Base-by-base conservation (phyloP, 371 early-diverging fungal genomes). In the Syncephalastrum monosporum region DNA sequence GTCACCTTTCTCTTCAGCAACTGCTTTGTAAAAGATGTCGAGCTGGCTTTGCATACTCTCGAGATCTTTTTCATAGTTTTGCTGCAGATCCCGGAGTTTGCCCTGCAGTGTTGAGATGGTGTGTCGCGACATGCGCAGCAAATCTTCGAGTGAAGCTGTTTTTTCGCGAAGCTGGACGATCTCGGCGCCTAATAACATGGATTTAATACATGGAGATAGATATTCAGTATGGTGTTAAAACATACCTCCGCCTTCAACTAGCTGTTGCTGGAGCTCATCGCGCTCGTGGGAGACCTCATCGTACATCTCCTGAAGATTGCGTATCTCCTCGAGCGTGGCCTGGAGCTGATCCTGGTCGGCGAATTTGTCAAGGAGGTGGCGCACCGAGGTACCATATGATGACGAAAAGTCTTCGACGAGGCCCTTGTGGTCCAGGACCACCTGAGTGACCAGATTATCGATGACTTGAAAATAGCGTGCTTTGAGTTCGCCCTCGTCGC, bases 341-440 rank as follows among this genome's bases (percentile, higher is more conserved):
- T 80, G 72, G 6, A 92, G 66, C 57, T 90, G 85, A 69, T 93
- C 93, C 64, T 90, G 88, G 50, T 91, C 89, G 2, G 88, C 91
- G 58, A 93, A 86, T 62, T 87, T 90, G 60, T 82, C 81, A n/a
- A 94, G 75, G 27, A 94, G 74, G 29, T 86, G 82, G 17, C 83
- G 83, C 17, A 94, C 91, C 5, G 88, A 86, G 2, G 90, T 82
- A 12, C 88, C 79, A 64, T 81, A 85, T 2, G 73, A 63, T 5
- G 68, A 50, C 3, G 82, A 75, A 50, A 84, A 88, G 55, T 87
- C 87, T 44, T 86, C 86, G 0, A 88, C 85, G 19, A 88, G 72
- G 0, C 87, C 90, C 55, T 87, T 85, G 43, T 90, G 82, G 59
- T 94, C 91, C 48, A 93, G 75, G 5, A 93, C 91, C 0, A 94